phyloP scores from a whole-genome alignment of 257 asterid species.

The Gentiana dahurica region DNA sequence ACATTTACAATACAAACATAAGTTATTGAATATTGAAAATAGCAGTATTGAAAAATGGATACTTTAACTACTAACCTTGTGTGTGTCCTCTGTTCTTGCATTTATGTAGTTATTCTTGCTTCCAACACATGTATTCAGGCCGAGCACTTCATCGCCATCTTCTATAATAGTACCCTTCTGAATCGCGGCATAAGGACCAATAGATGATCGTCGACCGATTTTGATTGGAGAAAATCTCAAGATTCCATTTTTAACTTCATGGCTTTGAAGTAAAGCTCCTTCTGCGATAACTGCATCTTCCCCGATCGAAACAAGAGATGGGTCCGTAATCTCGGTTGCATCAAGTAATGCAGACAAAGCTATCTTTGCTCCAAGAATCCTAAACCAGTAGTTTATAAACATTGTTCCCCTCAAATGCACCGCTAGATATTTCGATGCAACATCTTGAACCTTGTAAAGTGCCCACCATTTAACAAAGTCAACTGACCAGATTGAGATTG shows the following conservation, averaged over 20 bases:
- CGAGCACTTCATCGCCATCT: constrained; percentile 39
- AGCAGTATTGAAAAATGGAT: too few species aligned
- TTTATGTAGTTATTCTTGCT: constrained; percentile 11
- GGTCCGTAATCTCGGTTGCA: constrained; percentile 56
- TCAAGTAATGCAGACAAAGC: constrained; percentile 45
- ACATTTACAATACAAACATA: constrained; percentile 52
- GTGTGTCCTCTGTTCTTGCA: constrained; percentile 9
- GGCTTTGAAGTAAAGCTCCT: constrained; percentile 60
- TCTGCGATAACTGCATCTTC: constrained; percentile 53
- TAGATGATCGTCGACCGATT: constrained; percentile 35
- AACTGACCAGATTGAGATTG: constrained; percentile 49
- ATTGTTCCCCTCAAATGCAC: constrained; percentile 65
- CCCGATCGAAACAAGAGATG: constrained; percentile 48
- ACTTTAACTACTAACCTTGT: constrained; percentile 24
- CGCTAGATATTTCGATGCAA: constrained; percentile 55
- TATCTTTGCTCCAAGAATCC: constrained; percentile 53
- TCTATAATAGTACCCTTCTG: constrained; percentile 33
- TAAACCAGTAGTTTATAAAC: constrained; percentile 52
- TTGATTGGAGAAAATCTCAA: constrained; percentile 34
- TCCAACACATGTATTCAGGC: constrained; percentile 21
- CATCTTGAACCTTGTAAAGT: constrained; percentile 53
- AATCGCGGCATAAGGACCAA: constrained; percentile 56
- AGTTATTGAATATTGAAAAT: constrained; percentile 32
- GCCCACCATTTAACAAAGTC: constrained; percentile 77
- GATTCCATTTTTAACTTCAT: constrained; percentile 50